Conservation (phyloP, 768 basidiomycete species). For the Lentinula aciculospora region DNA sequence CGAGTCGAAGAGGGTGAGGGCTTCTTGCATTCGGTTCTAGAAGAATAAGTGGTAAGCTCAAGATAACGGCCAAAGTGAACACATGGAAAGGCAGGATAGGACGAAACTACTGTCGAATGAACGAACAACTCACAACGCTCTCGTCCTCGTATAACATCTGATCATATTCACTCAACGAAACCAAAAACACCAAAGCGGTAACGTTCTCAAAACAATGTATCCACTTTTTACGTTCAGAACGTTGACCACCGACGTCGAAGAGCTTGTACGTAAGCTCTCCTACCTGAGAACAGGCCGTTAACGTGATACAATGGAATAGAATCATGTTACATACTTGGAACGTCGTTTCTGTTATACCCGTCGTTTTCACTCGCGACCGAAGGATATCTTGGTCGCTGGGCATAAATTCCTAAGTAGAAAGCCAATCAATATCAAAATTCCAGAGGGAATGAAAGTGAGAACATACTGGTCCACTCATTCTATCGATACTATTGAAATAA, state of each 20-base stretch:
- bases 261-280: constrained; percentile 92
- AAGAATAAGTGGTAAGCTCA: background rate
- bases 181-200: constrained; percentile 90
- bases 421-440: background rate
- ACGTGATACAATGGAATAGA: background rate
- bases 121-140: constrained; percentile 62
- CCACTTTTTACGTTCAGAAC: constrained; percentile 80
- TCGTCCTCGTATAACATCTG: constrained; percentile 98
- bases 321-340: constrained; percentile 47
- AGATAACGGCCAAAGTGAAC: too few relatives aligned
- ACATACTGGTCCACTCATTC: constrained; percentile 55
- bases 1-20: constrained; percentile 92
- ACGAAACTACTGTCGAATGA: background rate
- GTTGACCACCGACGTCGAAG: constrained; percentile 86
- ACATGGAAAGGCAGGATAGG: too few relatives aligned
- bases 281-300: constrained; percentile 33
- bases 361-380: constrained; percentile 92
- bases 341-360: constrained; percentile 95
- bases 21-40: constrained; percentile 97
- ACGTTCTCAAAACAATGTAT: constrained; percentile 92
- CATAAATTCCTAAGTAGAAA: constrained; percentile 45
- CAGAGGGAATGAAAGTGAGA: background rate
- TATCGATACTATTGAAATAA: constrained; percentile 90
- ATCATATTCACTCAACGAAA: constrained; percentile 92
- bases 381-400: constrained; percentile 96